Percentiles rank a stretch among this genome's conserved stretches.
These are phyloP conservation scores for Aegilops sharonensis DNA, from an alignment of 176 grass and related monocot genomes.

Conservation along the genomic window DNA sequence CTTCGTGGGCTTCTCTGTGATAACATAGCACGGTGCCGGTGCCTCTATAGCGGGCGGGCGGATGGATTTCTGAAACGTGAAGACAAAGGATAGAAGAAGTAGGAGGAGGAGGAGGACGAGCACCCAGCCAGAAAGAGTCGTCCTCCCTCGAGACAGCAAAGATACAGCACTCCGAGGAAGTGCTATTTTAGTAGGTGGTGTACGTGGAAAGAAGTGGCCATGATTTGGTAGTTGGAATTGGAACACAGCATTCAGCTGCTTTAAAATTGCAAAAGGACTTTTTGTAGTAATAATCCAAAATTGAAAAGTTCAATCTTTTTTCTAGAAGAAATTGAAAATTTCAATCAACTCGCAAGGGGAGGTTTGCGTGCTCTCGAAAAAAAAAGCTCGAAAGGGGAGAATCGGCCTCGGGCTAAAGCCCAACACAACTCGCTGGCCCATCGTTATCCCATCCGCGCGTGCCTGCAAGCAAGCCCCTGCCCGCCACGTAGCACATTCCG, in stretches of 20 bases:
- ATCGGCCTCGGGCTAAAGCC: background rate
- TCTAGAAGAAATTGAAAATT: too few relatives aligned
- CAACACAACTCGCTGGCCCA: background rate
- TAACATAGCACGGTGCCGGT: background rate
- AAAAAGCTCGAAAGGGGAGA: too few relatives aligned
- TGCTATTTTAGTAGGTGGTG: background rate
- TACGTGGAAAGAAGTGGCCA: constrained; percentile 24
- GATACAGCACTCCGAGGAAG: background rate
- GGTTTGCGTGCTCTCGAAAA: too few relatives aligned
- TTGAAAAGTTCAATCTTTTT: too few relatives aligned
- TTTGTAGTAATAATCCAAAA: too few relatives aligned
- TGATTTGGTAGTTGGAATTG: constrained; percentile 8
- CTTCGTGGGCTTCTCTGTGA: background rate
- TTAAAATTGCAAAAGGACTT: background rate
- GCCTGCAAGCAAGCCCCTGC: background rate
- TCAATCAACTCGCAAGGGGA: too few relatives aligned
- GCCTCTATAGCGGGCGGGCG: background rate
- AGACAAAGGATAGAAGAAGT: background rate
- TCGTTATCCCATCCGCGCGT: constrained; percentile 8
- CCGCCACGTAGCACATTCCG: constrained; percentile 41
- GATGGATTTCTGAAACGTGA: constrained; percentile 8
- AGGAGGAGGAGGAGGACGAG: background rate
- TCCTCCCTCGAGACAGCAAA: background rate
- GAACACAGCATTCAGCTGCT: background rate
- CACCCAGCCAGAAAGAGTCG: background rate